Base-by-base conservation (phyloP, 805 yeast species). In the Cyberlindnera xishuangbannaensis region DNA sequence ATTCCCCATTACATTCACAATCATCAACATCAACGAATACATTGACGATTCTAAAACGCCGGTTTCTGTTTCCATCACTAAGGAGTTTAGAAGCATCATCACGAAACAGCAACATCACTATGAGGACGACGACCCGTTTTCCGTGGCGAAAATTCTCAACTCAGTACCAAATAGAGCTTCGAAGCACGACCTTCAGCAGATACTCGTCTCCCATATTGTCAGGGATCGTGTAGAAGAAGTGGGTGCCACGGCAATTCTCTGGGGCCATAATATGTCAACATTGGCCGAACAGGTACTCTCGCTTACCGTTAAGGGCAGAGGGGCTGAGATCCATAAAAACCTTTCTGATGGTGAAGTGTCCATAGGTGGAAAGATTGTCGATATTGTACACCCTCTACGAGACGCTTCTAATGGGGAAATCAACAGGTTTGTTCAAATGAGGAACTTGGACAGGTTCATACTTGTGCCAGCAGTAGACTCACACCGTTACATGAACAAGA, bases 221-320 rank as follows among this genome's bases (percentile, higher is more conserved):
- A 45, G 65, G 20, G 53, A 61, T 18, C 54, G 68, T 10, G 84
- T 87, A 0, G 44, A 47, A 6, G 55, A 59, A 10, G 56, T 62
- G 12, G 49, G 56, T 0, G 71, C 77, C 45, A 62, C 68, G n/a
- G 67, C 83, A n/a, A 60, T 85, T 4, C 31, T 86, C 7, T 74
- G 76, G 62, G 85, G 90, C 2, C 83, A 79, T 50, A 76, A 83
- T 18, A 83, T 85, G 94, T 83, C 95, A 1, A 68, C 78, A 26
- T 53, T 88, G 16, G 95, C 97, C 1, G 85, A 81, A 47, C 77
- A 78, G 40, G 76, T 83, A n/a, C 64, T 90, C 21, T 68, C 94
- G 0, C 58, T 83, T 34, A 80, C 95, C 0, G 87, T 86, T 5
- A 83, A 79, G 48, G 97, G 97, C 10, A 69, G 95, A 41, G 97